These are phyloP conservation scores for Ogataea paradorogensis DNA, from an alignment of 805 yeast species.

Conservation along the genomic window DNA sequence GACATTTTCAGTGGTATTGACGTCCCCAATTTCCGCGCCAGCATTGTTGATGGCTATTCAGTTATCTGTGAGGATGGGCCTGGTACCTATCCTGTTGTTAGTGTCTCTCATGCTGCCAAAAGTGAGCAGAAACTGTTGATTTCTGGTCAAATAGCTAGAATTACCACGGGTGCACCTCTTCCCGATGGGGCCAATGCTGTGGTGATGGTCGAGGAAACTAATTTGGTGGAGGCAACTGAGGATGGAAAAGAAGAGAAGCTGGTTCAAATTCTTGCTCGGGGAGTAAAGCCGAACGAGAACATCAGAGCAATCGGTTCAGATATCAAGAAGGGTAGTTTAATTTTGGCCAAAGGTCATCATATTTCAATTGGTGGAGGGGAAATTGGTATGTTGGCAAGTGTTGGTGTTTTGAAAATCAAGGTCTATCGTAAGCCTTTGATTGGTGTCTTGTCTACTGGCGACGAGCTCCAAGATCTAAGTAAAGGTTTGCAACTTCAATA, in stretches of 20 bases:
- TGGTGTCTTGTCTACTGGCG: slow-evolving; percentile 52
- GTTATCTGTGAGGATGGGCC: slow-evolving; percentile 45
- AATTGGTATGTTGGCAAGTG: slow-evolving; percentile 46
- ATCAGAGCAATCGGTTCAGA: slow-evolving; percentile 49
- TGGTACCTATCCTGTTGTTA: slow-evolving; percentile 39
- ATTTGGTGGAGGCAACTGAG: slow-evolving; percentile 31
- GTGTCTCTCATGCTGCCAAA: slow-evolving; percentile 41
- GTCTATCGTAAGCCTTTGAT: slow-evolving; percentile 42
- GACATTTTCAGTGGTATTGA: slow-evolving; percentile 37
- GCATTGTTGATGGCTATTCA: slow-evolving; percentile 58
- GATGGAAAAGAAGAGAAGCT: slow-evolving; percentile 42
- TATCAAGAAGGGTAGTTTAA: slow-evolving; percentile 36
- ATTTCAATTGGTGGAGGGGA: slow-evolving; percentile 48
- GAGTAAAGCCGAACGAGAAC: slow-evolving; percentile 42
- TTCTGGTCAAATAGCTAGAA: slow-evolving; percentile 40
- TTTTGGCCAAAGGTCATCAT: slow-evolving; percentile 35
- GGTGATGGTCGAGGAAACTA: slow-evolving; percentile 53
- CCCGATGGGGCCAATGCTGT: slow-evolving; percentile 54
- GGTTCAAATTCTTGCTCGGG: slow-evolving; percentile 39
- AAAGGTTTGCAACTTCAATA: slow-evolving; percentile 26
- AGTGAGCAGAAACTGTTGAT: slow-evolving; percentile 14
- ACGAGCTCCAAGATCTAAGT: slow-evolving; percentile 42
- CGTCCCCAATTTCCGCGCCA: slow-evolving; percentile 51
- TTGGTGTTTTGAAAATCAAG: slow-evolving; percentile 39
- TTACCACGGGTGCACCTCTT: slow-evolving; percentile 57